These are phyloP conservation scores for Nicotiana attenuata DNA, from an alignment of 257 asterid genomes.

Conservation along the genomic window DNA sequence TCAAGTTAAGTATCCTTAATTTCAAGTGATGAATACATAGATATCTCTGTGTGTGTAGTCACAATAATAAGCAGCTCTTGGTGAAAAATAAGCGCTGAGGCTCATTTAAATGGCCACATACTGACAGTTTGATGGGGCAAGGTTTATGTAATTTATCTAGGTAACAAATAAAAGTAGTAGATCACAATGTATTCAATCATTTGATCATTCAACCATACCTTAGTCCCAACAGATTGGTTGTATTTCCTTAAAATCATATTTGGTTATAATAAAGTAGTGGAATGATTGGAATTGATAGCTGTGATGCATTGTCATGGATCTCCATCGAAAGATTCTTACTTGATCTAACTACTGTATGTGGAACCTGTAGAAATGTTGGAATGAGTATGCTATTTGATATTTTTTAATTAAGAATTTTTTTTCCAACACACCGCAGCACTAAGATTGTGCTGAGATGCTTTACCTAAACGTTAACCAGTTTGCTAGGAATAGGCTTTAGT, in stretches of 20 bases:
- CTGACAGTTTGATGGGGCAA: not conserved
- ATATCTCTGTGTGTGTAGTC: not conserved
- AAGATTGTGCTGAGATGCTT: not conserved
- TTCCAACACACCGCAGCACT: not conserved
- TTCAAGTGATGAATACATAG: not conserved
- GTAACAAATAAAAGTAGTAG: not conserved
- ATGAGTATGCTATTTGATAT: not conserved
- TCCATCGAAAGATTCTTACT: not conserved
- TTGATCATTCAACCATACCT: not conserved
- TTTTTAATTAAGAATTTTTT: not conserved
- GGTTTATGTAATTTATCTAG: not conserved
- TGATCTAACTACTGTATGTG: not conserved
- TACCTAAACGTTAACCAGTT: not conserved
- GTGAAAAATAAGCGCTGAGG: not conserved
- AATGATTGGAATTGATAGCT: not conserved
- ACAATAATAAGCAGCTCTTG: not conserved
- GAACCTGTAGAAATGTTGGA: not conserved
- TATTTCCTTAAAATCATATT: not conserved
- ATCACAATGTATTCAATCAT: not conserved
- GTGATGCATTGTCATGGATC: not conserved
- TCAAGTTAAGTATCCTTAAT: not conserved
- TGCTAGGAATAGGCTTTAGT: not conserved
- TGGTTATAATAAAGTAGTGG: not conserved
- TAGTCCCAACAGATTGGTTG: not conserved
- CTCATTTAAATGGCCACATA: not conserved